Evolutionary conservation across 1,284 basidiomycete genomes (phyloP), one percentile per base, ranked within the genome.

Genomic region (Malassezia nana): DNA sequence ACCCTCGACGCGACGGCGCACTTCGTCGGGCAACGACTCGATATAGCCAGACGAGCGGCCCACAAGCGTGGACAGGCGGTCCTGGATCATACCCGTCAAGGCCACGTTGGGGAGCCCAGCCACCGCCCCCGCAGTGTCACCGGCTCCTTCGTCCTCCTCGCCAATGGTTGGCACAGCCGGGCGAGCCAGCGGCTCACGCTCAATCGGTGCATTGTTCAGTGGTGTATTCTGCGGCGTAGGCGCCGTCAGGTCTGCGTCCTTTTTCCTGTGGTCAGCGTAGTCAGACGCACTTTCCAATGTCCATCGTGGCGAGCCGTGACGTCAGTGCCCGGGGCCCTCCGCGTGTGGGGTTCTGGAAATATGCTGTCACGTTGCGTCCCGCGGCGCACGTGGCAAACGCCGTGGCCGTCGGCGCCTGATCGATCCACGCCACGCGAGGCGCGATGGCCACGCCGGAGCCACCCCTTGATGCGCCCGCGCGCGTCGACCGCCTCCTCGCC

Each of bases 1-100:
- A 33, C 84, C 92, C 77, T 92, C 87, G 70, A 96, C 79, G 68
- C 84, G 86, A 74, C 84, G 80, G 77, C 87, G 88, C 66, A 92
- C 83, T 52, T 85, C 82, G 43, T 80, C 77, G 12, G 91, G 87
- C 42, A 96, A 82, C 67, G 80, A 81, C 79, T 95, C 89, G 75
- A 89, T 80, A 76, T 89, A 89, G 32, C 87, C 87, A 9, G 85
- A 87, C 63, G 84, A 85, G 69, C 82, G 81, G 58, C 87, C 87
- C 62, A 88, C 78, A 40, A 89, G 80, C 63, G 77, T 77, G 42
- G 79, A 79, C 50, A 89, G 81, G 56, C 72, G 72, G 63, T 70
- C 67, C 66, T 76, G 74, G 28, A 77, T 72, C 67, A 75, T 65
- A 54, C 64, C 65, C 22, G 71, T 69, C 28, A 75, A 63, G n/a